These are phyloP conservation scores for Cryphonectria naterciae DNA, from an alignment of 2,329 filamentous ascomycete species.

Conservation along the genomic window DNA sequence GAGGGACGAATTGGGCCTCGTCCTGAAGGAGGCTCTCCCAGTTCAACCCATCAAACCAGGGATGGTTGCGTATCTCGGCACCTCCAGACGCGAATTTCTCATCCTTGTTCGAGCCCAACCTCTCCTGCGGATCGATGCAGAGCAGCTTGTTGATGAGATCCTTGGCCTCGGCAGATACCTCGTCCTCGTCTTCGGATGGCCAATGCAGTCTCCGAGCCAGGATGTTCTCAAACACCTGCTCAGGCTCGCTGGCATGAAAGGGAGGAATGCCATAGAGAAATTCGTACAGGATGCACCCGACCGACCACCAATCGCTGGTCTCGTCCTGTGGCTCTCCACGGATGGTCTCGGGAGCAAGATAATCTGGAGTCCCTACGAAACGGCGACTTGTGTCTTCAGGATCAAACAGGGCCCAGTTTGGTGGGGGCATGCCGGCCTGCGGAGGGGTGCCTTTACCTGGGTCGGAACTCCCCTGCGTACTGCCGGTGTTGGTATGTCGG, in stretches of 20 bases:
- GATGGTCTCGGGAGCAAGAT: conserved; percentile 95
- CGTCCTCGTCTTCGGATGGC: conserved; percentile 80
- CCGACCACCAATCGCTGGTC: conserved; percentile 99
- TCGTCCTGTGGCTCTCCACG: conserved; percentile 95
- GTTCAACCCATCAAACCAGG: conserved; percentile 85
- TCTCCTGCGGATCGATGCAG: conserved; percentile 78
- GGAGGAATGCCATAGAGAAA: conserved; percentile 92
- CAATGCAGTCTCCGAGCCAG: conserved; percentile 86
- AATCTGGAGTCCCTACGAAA: conserved; percentile 96
- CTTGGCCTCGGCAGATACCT: conserved; percentile 84
- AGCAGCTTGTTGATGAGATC: conserved; percentile 93
- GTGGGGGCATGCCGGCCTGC: conserved; percentile 76
- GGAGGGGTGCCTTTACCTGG: conserved; percentile 65
- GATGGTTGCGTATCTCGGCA: conserved; percentile 85
- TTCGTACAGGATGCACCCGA: conserved; percentile 98
- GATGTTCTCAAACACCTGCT: conserved; percentile 97
- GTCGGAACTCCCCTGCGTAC: conserved; percentile 48
- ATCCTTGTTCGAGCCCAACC: conserved; percentile 82
- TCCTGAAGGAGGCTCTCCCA: conserved; percentile 94
- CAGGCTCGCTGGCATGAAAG: conserved; percentile 87
- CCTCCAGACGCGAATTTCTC: conserved; percentile 84
- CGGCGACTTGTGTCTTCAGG: conserved; percentile 90
- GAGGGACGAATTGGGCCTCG: conserved; percentile 92
- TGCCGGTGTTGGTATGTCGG: conserved; percentile 54
- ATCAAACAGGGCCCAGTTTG: conserved; percentile 91